Evolutionary conservation across 495 filamentous ascomycete species (phyloP), one percentile per base, ranked within the genome.

Genomic region (Lepidopterella palustris): DNA sequence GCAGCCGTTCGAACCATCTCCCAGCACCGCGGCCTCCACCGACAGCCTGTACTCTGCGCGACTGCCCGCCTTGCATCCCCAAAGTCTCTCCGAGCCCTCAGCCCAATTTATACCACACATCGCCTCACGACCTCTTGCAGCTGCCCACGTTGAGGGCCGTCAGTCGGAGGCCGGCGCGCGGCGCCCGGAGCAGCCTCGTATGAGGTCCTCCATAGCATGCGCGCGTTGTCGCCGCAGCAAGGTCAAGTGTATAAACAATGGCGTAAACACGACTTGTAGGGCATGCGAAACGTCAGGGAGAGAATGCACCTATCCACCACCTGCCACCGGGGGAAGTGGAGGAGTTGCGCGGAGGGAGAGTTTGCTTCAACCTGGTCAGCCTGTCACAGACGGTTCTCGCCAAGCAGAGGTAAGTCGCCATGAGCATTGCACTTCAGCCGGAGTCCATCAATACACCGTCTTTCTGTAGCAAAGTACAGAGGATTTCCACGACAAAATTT

Each of bases 171-270:
- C 32, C 21, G 24, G 61, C 26, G 47, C 48, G 58, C 53, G 28
- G 47, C 58, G 49, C 24, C 54, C 31, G 35, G 54, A 63, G 53
- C 66, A 62, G 58, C 60, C 64, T 57, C 71, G 72, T 23, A 86
- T 90, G 83, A 80, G 88, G 55, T 90, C 87, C 50, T 88, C 85
- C 62, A 90, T 92, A 62, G 88, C 88, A 61, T 92, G 88, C 72
- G 79, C 81, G 59, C 79, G 84, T 52, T 92, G 88, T 75, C 82
- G 88, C 56, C 84, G 86, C 69, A 88, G 84, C 71, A 92, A 92
- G 71, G 87, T 91, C 71, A 92, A 91, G 76, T 88, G 79, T 71
- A 84, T 90, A 75, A 95, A 95, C 73, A 78, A 77, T 66, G 88
- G 88, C 53, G 83, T 85, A 55, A 80, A 82, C 61, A 85, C 83